Evolutionary conservation across 2,329 filamentous ascomycete genomes (phyloP), one percentile per base, ranked within the genome.

Genomic region (Colletotrichum caudatum): DNA sequence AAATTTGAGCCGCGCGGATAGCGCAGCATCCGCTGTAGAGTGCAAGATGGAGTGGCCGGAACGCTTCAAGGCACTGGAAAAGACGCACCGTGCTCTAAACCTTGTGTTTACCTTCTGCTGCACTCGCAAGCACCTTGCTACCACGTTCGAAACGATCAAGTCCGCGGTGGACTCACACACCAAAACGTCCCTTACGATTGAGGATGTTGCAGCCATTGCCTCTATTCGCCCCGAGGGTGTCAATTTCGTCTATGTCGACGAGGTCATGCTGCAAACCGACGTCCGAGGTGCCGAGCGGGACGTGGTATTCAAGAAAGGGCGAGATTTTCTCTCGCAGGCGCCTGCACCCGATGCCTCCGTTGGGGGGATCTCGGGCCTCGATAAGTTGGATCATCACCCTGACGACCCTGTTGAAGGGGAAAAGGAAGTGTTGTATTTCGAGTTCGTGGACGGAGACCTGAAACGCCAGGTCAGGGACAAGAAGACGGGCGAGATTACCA

Each of bases 31-130:
- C 60, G 50, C 71, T 12, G 75, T 78, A n/a, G 74, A 79, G 11
- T 83, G 83, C 66, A 72, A 78, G 33, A 81, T 84, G 37, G 82
- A 84, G 60, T 98, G 95, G 94, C 94, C 95, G 0, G 86, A 89
- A 1, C 85, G 88, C 57, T 93, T 98, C 80, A 91, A 89, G 68
- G 84, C 86, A 53, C 86, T 98, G 11, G 90, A 92, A 35, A 91
- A 91, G 79, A 93, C 91, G 0, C 93, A 98, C 79, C 89, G 91
- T 72, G 95, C 96, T 1, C 83, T 99, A 71, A 99, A 97, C 76
- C 83, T 98, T 1, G 94, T 98, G 0, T 97, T 94, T 77, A 98
- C 96, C 0, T 98, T 99, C 78, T 97, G 94, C 83, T 96, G 91
- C 78, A 95, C 95, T 1, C 91, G 96, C 57, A 98, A 97, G 79